Base-by-base conservation (phyloP, 2,329 filamentous ascomycete species). In the Knufia petricola region DNA sequence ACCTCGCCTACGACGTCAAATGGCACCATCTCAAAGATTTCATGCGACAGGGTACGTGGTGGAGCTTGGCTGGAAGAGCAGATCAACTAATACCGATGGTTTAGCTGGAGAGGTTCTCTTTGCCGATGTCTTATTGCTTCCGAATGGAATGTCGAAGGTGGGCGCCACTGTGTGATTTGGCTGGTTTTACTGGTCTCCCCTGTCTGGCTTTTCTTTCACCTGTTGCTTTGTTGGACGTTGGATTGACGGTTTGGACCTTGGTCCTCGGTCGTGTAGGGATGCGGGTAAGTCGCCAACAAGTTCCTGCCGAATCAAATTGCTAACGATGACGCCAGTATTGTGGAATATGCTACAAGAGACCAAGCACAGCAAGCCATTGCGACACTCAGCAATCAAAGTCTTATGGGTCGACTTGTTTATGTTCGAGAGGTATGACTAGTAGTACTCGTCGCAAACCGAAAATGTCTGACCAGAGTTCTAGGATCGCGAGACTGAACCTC, bases 131-230 rank as follows among this genome's bases (percentile, higher is more conserved):
- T 83, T 98, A 73, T 79, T 95, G 72, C 88, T 98, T 84, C 92
- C 92, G 66, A 98, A 98, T 80, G 92, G 92, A 89, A 98, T 98
- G 92, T 96, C 90, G 87, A 98, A 98, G 90, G 90, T 96, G 89
- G 87, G 87, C 88, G 82, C 83, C 78, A 85, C 85, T 77, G 81
- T 75, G 78, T 89, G 84, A 85, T 82, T 79, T 82, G 84, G 84
- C 81, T 86, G 86, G 85, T 79, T 81, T 80, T 72, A 82, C 75
- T 75, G 73, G 73, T 74, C 74, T 81, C 77, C 77, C 68, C 71
- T 64, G 65, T 66, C 15, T 36, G 32, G 32, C 13, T 36, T 36
- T 64, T 53, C 48, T 57, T 64, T 64, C 69, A 19, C 44, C 19
- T 62, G 45, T 50, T 50, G 63, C 66, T 69, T 84, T 87, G 81